Conservation (phyloP, 306 rosid genomes). For the Inga laurina region DNA sequence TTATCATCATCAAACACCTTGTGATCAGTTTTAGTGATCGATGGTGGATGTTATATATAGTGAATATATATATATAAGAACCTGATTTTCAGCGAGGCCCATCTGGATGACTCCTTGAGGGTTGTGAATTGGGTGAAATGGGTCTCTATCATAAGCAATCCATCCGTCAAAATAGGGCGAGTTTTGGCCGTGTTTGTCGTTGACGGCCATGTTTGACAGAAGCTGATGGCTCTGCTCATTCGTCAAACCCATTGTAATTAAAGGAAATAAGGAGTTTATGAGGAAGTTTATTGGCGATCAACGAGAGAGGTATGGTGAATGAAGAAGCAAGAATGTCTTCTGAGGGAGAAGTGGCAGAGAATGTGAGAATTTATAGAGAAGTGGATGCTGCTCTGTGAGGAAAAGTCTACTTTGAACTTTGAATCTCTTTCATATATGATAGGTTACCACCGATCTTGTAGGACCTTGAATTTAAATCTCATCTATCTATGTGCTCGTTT, state of each 20-base stretch:
- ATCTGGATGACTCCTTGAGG: slow-evolving; percentile 63
- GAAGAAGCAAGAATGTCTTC: background rate
- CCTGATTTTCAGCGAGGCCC: slow-evolving; percentile 83
- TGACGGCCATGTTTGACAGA: slow-evolving; percentile 54
- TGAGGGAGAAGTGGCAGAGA: background rate
- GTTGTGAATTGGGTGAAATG: slow-evolving; percentile 48
- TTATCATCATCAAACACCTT: background rate
- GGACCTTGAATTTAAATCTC: no score
- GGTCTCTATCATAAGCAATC: slow-evolving; percentile 63
- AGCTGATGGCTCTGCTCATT: background rate
- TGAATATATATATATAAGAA: background rate
- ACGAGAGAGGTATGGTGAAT: background rate
- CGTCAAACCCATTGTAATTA: slow-evolving; percentile 4
- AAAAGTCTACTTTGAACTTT: background rate
- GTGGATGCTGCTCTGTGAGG: background rate
- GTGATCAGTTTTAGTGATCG: background rate
- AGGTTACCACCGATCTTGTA: background rate
- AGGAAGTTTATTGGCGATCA: background rate
- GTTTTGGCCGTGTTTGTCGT: slow-evolving; percentile 56
- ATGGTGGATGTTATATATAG: background rate
- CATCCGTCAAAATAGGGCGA: slow-evolving; percentile 63
- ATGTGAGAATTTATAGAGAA: background rate
- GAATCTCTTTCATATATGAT: background rate
- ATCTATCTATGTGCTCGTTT: no score
- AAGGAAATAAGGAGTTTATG: background rate